Base-by-base conservation (phyloP, 2,329 filamentous ascomycete genomes). In the Beauveria brongniartii region DNA sequence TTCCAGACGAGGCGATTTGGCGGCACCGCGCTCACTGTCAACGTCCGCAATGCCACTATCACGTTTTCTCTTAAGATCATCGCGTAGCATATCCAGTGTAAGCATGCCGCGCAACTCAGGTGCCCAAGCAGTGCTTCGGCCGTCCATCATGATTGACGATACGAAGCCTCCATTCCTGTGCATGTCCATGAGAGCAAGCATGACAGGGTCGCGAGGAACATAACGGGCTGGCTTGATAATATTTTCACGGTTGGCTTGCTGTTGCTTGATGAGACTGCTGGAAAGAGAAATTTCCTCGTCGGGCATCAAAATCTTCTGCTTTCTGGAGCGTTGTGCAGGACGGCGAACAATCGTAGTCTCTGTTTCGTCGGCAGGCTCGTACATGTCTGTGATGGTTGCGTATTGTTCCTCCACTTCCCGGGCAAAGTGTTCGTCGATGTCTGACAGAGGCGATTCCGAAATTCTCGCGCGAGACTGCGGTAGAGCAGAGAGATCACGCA, bases 121-220 rank as follows among this genome's bases (percentile, higher is more conserved):
- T 3, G 93, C 93, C 92, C 92, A 97, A 47, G 84, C 85, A 65
- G 84, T 82, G 67, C 87, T 87, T 64, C 90, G 86, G 43, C 87
- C 90, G 64, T 92, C 91, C 57, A 90, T 87, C 76, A 97, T 87
- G 64, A 96, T 87, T 68, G 85, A 92, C 4, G 88, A 90, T 20
- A 97, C 90, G 68, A 99, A 97, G 44, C 87, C 90, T 59, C 94
- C 93, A 59, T 84, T 91, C 76, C 89, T 92, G 73, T 97, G 94
- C 82, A 97, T 89, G 67, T 92, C 91, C 79, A 96, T 89, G 24
- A 99, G 78, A 40, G 91, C 90, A 34, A 97, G 81, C 16, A 97
- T 80, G 59, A 93, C 86, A 1, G 92, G 91, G 67, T 99, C 92
- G 44, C 90, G 86, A 1, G 93, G 91, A 50, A 99, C 79, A 74